Conservation (phyloP, 345 rosid species). For the Populus simonii region DNA sequence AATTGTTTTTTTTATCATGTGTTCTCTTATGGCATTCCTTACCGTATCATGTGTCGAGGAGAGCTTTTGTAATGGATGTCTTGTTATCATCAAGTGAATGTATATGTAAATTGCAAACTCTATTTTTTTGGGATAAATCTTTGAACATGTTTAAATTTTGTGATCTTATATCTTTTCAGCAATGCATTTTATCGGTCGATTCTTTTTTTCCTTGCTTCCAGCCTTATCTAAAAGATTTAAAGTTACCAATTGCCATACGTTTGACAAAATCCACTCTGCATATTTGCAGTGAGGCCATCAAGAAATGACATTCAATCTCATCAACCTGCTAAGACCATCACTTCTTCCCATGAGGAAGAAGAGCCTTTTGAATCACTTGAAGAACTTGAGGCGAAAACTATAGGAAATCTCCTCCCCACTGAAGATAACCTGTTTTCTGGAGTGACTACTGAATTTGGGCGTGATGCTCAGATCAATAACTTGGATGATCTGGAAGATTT, state of each 20-base stretch:
- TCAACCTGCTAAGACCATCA: slow-evolving; percentile 39
- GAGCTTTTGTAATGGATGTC: background rate
- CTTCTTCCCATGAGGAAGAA: slow-evolving; percentile 51
- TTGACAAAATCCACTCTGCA: slow-evolving; percentile 1
- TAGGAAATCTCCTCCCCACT: slow-evolving; percentile 91
- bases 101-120: background rate
- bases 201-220: background rate
- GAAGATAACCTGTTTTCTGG: slow-evolving; percentile 93
- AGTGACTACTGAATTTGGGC: slow-evolving; percentile 62
- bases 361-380: slow-evolving; percentile 71
- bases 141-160: background rate
- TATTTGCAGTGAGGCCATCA: slow-evolving; percentile 54
- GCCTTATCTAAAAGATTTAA: background rate
- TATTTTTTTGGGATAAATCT: background rate
- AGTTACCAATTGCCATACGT: background rate
- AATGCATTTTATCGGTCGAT: background rate
- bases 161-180: background rate
- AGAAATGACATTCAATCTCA: slow-evolving; percentile 40
- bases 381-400: slow-evolving; percentile 89
- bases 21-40: background rate
- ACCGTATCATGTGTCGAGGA: background rate
- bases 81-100: background rate
- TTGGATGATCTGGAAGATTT: slow-evolving; percentile 70
- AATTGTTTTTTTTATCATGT: background rate
- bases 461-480: slow-evolving; percentile 18